Evolutionary conservation across 148 eudicot species (phyloP), one percentile per base, ranked within the genome.

Genomic region (Silene uniflora): DNA sequence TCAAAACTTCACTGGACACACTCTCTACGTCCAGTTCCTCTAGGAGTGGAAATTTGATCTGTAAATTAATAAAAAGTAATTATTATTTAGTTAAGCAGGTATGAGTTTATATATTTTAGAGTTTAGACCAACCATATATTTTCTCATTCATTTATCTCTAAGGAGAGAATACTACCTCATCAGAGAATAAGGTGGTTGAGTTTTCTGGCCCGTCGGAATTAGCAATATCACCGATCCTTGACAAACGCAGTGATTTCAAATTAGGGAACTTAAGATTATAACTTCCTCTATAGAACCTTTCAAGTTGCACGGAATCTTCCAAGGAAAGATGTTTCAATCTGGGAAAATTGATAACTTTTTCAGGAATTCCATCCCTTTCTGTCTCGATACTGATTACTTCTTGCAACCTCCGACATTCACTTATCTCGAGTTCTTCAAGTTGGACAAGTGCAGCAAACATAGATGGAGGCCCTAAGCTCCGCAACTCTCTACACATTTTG

Each of bases 401-500:
- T 54, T 71, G 39, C 7, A 71, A 22, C 19, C 7, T 6, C 0
- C 1, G 6, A 12, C 61, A 71, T 0, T 0, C 0, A 1, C 0
- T 17, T 49, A 71, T 47, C 22, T 6, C 3, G 17, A 71, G 23
- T 3, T 7, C 4, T 54, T 71, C 73, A 71, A 71, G 73, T 5
- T 49, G 73, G 39, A 49, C 62, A 22, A 71, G 42, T 6, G 73
- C 73, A 52, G 39, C 39, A 55, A 71, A 71, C 9, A 71, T 32
- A 22, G 61, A 54, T 22, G 61, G 59, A 2, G 61, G 4, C 5
- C 73, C 73, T 9, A 71, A 7, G 5, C 73, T 54, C 24, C 23
- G 60, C 61, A 71, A 24, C 24, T 19, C 19, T 0, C 5, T 0
- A 23, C 73, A 71, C 1, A 0, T 8, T 1, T 22, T 7, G 12